Evolutionary conservation across 1,139 yeast species (phyloP).

Genomic region (Debaryomyces singareniensis): DNA sequence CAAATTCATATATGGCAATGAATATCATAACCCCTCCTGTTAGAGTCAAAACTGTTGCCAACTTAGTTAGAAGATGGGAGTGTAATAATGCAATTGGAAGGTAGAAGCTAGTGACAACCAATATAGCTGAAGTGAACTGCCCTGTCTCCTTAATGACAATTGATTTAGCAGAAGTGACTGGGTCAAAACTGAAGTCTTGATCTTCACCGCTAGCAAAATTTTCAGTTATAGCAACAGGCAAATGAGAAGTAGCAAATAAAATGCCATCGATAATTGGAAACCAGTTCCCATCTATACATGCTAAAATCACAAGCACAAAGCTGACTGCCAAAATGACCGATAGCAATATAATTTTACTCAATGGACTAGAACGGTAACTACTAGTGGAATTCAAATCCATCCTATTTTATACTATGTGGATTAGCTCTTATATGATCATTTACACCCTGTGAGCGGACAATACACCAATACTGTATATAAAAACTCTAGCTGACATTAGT

Average conservation of each 20-base stretch:
- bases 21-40: conserved; percentile 67
- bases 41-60: conserved; percentile 59
- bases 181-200: conserved; percentile 42
- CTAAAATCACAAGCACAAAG: conserved; percentile 68
- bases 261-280: conserved; percentile 59
- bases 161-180: conserved; percentile 23
- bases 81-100: conserved; percentile 65
- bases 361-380: conserved; percentile 41
- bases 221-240: conserved; percentile 49
- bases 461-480: too few species aligned
- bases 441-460: too few species aligned
- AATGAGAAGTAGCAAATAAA: conserved; percentile 54
- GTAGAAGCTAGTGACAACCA: conserved; percentile 60
- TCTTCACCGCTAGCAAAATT: conserved; percentile 29
- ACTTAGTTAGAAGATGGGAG: conserved; percentile 48
- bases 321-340: conserved; percentile 74
- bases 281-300: conserved; percentile 77
- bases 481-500: too few species aligned
- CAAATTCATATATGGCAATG: conserved; percentile 67
- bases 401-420: too few species aligned
- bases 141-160: conserved; percentile 50
- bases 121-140: conserved; percentile 59
- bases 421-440: too few species aligned
- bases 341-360: conserved; percentile 67
- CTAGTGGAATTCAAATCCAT: conserved; percentile 29